These are phyloP conservation scores for Podila clonocystis DNA, from an alignment of 192 early-diverging fungal genomes.

Conservation along the genomic window DNA sequence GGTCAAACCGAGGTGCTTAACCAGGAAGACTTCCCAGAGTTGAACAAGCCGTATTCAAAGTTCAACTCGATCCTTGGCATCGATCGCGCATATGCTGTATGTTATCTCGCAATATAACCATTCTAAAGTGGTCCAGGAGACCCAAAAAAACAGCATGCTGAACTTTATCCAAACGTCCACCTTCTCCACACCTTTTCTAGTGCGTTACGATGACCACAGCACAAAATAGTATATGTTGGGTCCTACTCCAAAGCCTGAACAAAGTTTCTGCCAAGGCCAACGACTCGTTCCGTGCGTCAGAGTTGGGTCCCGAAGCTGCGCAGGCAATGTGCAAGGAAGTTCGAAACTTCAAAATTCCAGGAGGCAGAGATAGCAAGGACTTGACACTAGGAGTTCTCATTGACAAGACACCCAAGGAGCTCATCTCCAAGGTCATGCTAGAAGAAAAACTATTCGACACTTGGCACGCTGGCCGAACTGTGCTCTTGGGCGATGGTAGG, in stretches of 20 bases:
- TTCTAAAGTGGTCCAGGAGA: too few species aligned
- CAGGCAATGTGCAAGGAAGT: neutral
- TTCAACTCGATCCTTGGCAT: too few species aligned
- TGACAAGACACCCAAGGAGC: neutral
- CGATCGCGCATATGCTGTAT: too few species aligned
- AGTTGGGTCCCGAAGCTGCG: neutral
- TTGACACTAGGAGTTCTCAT: neutral
- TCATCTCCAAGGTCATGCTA: neutral
- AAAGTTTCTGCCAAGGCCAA: neutral
- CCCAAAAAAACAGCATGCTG: too few species aligned
- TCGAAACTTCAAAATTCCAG: neutral
- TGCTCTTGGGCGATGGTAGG: neutral
- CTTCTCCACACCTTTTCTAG: neutral
- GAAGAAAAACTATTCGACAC: neutral
- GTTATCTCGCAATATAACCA: too few species aligned
- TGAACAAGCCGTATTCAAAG: neutral
- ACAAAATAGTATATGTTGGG: neutral
- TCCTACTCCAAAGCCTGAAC: neutral
- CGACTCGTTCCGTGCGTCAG: neutral
- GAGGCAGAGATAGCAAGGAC: neutral
- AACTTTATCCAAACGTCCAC: too few species aligned
- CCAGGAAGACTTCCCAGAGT: neutral
- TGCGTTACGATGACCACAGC: neutral
- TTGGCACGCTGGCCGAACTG: neutral
- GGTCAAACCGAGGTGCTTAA: neutral